Evolutionary conservation across 345 rosid genomes (phyloP), one percentile per base, ranked within the genome.

Genomic region (Citrus unshiu): DNA sequence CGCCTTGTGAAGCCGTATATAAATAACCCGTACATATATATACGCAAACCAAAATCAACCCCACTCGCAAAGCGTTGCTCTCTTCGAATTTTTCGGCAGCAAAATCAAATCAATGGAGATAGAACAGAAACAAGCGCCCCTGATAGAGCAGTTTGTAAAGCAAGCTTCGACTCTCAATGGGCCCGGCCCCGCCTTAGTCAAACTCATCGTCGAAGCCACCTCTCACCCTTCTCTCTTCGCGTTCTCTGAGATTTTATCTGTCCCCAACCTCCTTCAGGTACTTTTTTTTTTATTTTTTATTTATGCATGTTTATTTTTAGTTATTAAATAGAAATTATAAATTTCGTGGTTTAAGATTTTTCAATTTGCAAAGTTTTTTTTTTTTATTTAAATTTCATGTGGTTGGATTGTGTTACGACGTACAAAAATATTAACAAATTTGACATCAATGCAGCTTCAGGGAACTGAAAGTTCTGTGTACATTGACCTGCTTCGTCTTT

Each of bases 181-280:
- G 51, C 70, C 82, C 14, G 30, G 19, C 59, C 70, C 82, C 24
- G 30, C 73, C 10, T 66, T 80, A 7, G 56, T 46, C 21, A 49
- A 56, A 19, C 58, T 93, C 82, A 77, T 93, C 37, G 70, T 85
- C 25, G 97, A 93, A 80, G 95, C 94, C 82, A 93, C 98, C 59
- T 91, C 97, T 59, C 89, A 95, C 70, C 94, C 98, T 32, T 90
- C 87, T 25, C 98, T 95, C 79, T 95, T 93, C 70, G 98, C 94
- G 73, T 95, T 95, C 91, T 93, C 98, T 29, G 98, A 95, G 92
- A 93, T 95, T 87, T 90, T 95, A 81, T 85, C 89, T 9, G 87
- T 88, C 35, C 89, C 95, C 30, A 75, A 66, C 69, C 80, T 92
- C 61, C 77, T 82, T 37, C 79, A 89, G 94, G 98, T 89, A 18